Base-by-base conservation (phyloP, 2,329 filamentous ascomycete species). In the Colletotrichum agaves region DNA sequence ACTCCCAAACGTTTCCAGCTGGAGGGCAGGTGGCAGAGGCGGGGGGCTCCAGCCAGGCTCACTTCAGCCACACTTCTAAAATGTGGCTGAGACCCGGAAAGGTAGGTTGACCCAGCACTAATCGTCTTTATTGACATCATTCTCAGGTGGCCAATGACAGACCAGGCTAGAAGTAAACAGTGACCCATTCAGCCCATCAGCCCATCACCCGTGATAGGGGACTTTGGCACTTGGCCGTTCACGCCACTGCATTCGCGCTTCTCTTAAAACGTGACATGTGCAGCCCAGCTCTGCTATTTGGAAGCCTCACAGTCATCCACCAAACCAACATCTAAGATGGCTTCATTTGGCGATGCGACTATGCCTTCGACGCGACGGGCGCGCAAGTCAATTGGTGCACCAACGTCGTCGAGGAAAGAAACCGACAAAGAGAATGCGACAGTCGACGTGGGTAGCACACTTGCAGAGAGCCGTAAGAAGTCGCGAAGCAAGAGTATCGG, bases 401-500 rank as follows among this genome's bases (percentile, higher is more conserved):
- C 58, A 5, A 64, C 43, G 13, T 57, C 59, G 2, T 58, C 63
- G 12, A 49, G 43, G 13, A 71, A 68, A 35, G 44, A 35, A n/a
- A 77, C 77, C 75, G 91, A 93, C 74, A 94, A 93, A 78, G 93
- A 97, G 76, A 97, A 97, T 84, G 86, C 87, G 75, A 92, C 90
- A 3, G 81, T 90, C 47, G 90, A 93, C 72, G 78, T 91, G 63
- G 85, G 84, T 69, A 84, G 86, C 71, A 80, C 82, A 64, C 75
- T 84, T 71, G 84, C 82, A 33, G 83, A 82, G 66, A 84, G 78
- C 75, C 83, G 85, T 70, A 87, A 86, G 81, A 95, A 94, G 81
- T 92, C 91, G 66, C 90, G 96, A 72, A 98, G 95, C 81, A 98
- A 98, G 84, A 98, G 95, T 80, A 90, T 99, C 72, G 96, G 96